Percentiles rank a stretch among this genome's conserved stretches.
Conservation (phyloP, 179 eudicot species). For the Patellifolia procumbens region DNA sequence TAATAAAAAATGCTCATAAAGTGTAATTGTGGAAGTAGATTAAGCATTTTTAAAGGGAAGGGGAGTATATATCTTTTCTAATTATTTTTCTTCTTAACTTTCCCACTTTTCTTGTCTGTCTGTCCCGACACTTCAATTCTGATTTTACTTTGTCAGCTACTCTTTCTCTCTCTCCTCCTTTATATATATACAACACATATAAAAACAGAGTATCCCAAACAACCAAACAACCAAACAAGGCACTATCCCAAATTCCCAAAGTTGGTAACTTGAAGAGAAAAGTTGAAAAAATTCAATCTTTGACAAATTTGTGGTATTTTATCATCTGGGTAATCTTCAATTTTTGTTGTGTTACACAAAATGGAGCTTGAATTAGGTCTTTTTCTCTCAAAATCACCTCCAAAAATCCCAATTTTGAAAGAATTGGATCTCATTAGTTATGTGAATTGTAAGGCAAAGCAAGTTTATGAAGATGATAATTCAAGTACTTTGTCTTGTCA, state of each 20-base stretch:
- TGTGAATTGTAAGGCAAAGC: slow-evolving; percentile 23
- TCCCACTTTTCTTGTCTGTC: slow-evolving; percentile 21
- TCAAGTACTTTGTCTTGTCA: slow-evolving; percentile 21
- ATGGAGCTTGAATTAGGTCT: slow-evolving; percentile 76
- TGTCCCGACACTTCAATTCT: slow-evolving; percentile 27
- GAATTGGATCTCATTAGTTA: slow-evolving; percentile 35
- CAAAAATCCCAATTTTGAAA: slow-evolving; percentile 22
- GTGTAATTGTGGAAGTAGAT: too few species aligned
- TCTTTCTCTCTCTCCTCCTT: not conserved
- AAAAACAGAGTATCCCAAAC: slow-evolving; percentile 9
- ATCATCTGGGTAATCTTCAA: slow-evolving; percentile 9
- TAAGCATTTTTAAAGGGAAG: too few species aligned
- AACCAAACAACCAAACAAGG: too few species aligned
- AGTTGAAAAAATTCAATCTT: slow-evolving; percentile 25
- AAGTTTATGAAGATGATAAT: slow-evolving; percentile 26
- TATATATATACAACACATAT: not conserved
- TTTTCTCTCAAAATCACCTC: slow-evolving; percentile 34
- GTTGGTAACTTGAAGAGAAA: slow-evolving; percentile 3
- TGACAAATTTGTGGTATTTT: slow-evolving; percentile 23
- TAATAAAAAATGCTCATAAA: too few species aligned
- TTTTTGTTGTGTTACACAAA: not conserved
- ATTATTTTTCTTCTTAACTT: not conserved
- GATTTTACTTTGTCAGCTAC: slow-evolving; percentile 22
- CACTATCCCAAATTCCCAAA: slow-evolving; percentile 16
- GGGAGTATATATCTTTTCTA: not conserved